Evolutionary conservation across 495 filamentous ascomycete genomes (phyloP).

Genomic region (Aspergillus mulundensis): DNA sequence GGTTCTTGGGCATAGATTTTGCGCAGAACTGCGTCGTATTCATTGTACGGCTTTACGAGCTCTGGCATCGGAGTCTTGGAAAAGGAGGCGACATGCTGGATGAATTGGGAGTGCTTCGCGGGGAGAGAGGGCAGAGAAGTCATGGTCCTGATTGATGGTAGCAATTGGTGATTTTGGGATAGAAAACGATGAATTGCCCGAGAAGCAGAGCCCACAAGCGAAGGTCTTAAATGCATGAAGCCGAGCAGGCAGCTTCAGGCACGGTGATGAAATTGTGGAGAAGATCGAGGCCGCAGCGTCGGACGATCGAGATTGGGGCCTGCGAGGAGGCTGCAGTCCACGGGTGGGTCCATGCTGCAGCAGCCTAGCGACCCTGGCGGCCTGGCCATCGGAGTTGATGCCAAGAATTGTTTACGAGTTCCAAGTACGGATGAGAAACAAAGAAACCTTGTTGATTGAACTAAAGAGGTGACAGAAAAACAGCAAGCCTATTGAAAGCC

Average conservation of each 20-base stretch:
- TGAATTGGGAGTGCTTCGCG: conserved; percentile 3
- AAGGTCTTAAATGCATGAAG: neutral
- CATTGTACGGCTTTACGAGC: conserved; percentile 63
- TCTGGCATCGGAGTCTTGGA: conserved; percentile 34
- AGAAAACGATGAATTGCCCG: neutral
- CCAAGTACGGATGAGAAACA: no score
- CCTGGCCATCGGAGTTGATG: no score
- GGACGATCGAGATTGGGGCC: neutral
- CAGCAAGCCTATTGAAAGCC: no score
- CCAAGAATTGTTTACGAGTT: neutral
- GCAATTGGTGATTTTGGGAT: neutral
- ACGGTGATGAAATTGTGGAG: neutral
- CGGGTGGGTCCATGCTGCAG: neutral
- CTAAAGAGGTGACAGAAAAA: no score
- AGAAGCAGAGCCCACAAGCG: neutral
- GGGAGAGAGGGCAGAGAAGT: neutral
- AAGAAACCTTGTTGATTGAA: no score
- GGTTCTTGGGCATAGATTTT: conserved; percentile 70
- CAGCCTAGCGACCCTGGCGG: no score
- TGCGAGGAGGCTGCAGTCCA: neutral
- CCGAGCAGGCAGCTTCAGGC: neutral
- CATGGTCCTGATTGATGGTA: neutral
- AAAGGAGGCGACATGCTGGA: conserved; percentile 1
- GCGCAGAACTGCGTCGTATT: conserved; percentile 63
- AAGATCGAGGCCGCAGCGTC: neutral